Percentiles rank a stretch among this genome's conserved stretches.
Conservation (phyloP, 352 stramenopile genomes). For the Globisporangium abappressorium region DNA sequence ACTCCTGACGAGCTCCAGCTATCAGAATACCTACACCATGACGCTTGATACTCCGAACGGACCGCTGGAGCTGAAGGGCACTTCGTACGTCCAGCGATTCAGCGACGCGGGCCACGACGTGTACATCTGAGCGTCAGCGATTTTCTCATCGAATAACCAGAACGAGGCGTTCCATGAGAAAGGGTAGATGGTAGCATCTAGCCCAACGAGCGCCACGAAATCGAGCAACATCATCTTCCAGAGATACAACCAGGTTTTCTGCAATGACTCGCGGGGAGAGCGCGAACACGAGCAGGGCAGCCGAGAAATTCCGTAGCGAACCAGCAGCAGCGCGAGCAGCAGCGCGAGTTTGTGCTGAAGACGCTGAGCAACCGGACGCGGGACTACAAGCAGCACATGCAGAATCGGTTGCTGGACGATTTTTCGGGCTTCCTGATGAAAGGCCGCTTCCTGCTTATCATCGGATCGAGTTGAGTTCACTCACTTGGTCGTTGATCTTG, state of each 20-base stretch:
- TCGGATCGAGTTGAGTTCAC: too few species aligned
- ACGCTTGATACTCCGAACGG: neutral
- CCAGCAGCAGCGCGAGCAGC: too few species aligned
- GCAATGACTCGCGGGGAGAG: neutral
- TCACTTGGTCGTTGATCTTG: too few species aligned
- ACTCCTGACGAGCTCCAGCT: too few species aligned
- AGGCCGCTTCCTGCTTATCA: too few species aligned
- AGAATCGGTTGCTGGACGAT: neutral
- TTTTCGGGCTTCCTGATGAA: neutral
- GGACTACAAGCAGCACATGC: neutral
- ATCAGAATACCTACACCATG: too few species aligned
- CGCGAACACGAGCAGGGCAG: too few species aligned
- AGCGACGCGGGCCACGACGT: neutral
- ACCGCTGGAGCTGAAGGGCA: neutral
- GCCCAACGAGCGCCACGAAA: neutral
- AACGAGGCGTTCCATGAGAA: conserved; percentile 3
- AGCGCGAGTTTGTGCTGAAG: conserved; percentile 7
- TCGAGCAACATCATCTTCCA: neutral
- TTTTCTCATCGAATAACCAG: neutral
- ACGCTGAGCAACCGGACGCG: neutral
- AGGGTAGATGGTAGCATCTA: conserved; percentile 8
- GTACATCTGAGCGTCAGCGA: conserved; percentile 7
- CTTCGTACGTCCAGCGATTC: conserved; percentile 5
- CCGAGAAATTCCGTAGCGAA: too few species aligned
- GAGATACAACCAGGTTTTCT: conserved; percentile 2